A percentile compares a stretch with the other conserved stretches of the same genome.
Evolutionary conservation across 176 grass and related monocot genomes (phyloP).

Genomic region (Tuctoria greenei): DNA sequence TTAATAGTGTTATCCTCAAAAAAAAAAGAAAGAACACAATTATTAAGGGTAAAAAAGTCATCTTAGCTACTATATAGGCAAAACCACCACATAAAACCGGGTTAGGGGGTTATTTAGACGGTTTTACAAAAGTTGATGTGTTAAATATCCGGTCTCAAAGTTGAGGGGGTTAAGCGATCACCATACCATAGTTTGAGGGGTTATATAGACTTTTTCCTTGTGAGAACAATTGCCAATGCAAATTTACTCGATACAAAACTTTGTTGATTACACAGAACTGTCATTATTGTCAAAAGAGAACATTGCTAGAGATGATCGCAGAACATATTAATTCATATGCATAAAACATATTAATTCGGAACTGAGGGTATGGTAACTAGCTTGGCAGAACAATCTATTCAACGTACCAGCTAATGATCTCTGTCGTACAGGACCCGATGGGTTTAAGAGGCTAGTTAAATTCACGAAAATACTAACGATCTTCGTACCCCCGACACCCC

Average conservation of each 20-base stretch:
- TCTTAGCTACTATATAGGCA: no score
- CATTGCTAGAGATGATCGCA: neutral
- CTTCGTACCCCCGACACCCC: neutral
- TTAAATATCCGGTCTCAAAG: no score
- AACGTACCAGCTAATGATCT: neutral
- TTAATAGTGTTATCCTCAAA: no score
- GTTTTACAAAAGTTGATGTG: no score
- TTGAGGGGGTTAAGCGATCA: no score
- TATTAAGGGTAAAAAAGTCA: no score
- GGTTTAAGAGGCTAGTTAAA: neutral
- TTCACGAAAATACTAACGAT: neutral
- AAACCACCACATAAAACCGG: no score
- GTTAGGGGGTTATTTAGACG: no score
- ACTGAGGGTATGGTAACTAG: neutral
- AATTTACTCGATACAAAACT: conserved; percentile 1
- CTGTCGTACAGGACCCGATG: neutral
- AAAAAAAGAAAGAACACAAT: no score
- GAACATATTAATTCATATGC: no score
- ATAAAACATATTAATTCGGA: neutral
- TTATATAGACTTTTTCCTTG: no score
- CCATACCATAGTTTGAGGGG: no score
- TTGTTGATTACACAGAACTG: neutral
- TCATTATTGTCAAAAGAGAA: conserved; percentile 9
- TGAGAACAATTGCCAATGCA: neutral
- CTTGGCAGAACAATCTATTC: neutral